Percentiles rank a stretch among this genome's conserved stretches.
These are phyloP conservation scores for Trypanosoma mega DNA, from an alignment of 208 protist species.

Conservation along the genomic window DNA sequence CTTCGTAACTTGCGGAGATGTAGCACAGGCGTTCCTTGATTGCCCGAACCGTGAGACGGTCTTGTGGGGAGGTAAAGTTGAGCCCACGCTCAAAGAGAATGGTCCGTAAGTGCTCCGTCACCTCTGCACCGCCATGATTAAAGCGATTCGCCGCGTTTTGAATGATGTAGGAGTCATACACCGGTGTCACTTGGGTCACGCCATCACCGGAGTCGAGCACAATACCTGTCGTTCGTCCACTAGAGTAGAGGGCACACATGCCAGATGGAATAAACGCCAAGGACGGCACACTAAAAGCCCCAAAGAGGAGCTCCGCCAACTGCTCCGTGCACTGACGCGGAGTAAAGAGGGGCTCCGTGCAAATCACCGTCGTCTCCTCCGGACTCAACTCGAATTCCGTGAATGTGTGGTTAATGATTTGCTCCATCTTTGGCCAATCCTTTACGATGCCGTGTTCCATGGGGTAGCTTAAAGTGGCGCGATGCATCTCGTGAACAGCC, in stretches of 20 bases:
- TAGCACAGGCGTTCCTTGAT: conserved; percentile 56
- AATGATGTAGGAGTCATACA: conserved; percentile 93
- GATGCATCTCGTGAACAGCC: conserved; percentile 20
- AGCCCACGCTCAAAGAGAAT: conserved; percentile 36
- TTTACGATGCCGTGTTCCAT: conserved; percentile 40
- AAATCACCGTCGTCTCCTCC: conserved; percentile 40
- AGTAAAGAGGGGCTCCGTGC: conserved; percentile 94
- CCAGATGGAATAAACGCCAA: conserved; percentile 81
- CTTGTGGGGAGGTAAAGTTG: conserved; percentile 61
- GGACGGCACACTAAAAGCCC: conserved; percentile 89
- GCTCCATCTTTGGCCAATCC: conserved; percentile 65
- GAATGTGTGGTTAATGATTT: conserved; percentile 43
- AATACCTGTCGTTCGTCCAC: conserved; percentile 94
- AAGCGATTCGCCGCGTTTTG: conserved; percentile 28
- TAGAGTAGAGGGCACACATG: conserved; percentile 92
- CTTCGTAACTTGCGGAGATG: conserved; percentile 25
- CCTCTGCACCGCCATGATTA: conserved; percentile 38
- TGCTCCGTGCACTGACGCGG: conserved; percentile 82
- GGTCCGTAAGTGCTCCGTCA: conserved; percentile 38
- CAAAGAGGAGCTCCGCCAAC: conserved; percentile 92
- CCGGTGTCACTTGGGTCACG: conserved; percentile 96
- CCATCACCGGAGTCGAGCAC: conserved; percentile 97
- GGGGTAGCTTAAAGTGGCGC: conserved; percentile 21
- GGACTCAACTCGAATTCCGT: conserved; percentile 33
- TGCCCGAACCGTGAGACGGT: conserved; percentile 18